Percentiles rank a stretch among this genome's conserved stretches.
Conservation (phyloP, 2,329 filamentous ascomycete species). For the Aspergillaceae sp. region DNA sequence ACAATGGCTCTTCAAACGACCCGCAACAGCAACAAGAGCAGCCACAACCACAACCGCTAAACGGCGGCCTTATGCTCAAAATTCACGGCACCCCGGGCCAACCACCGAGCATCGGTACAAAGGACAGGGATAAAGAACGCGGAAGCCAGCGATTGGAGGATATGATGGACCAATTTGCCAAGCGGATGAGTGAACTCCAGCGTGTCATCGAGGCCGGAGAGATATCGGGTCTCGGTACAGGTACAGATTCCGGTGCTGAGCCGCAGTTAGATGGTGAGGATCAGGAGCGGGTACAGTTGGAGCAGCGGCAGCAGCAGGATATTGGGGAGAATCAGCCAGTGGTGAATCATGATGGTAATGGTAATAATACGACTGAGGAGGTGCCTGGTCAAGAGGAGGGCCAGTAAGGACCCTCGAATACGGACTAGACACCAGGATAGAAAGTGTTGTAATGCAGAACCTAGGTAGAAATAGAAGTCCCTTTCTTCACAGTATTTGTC, state of each 20-base stretch:
- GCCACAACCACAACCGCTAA: conserved; percentile 37
- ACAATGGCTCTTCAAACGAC: conserved; percentile 37
- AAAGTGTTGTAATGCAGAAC: too few relatives aligned
- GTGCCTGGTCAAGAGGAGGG: too few relatives aligned
- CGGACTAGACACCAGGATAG: too few relatives aligned
- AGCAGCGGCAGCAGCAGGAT: background rate
- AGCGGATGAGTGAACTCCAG: conserved; percentile 35
- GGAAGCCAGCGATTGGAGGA: conserved; percentile 31
- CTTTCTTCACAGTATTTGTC: too few relatives aligned
- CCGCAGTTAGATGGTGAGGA: background rate
- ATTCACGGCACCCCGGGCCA: conserved; percentile 35
- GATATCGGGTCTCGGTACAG: too few relatives aligned
- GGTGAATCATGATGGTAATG: background rate
- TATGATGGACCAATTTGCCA: conserved; percentile 41
- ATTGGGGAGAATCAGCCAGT: background rate
- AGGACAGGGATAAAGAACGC: conserved; percentile 15
- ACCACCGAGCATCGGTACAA: conserved; percentile 11
- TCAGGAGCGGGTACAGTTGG: background rate
- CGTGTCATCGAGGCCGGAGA: conserved; percentile 32
- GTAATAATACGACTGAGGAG: background rate
- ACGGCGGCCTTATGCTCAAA: conserved; percentile 36
- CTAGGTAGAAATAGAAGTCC: too few relatives aligned
- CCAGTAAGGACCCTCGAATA: too few relatives aligned
- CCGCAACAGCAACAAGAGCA: conserved; percentile 9
- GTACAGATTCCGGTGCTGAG: too few relatives aligned